Percentiles rank a stretch among this genome's conserved stretches.
Conservation (phyloP, 2,329 filamentous ascomycete genomes). For the Aspergillus pseudonomiae region DNA sequence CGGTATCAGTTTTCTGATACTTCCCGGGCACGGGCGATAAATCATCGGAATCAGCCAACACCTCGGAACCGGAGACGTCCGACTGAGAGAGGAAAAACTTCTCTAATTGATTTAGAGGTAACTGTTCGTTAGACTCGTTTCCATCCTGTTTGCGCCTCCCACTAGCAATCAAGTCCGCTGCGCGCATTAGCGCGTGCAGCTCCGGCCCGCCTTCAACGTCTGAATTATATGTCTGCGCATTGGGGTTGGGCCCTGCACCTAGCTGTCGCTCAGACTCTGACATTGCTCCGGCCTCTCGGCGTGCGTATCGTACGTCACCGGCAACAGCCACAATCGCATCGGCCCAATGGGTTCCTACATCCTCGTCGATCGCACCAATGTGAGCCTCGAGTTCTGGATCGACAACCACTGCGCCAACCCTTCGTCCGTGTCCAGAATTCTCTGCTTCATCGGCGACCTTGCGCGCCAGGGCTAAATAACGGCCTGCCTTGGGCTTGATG, state of each 20-base stretch:
- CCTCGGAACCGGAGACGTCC: slow-evolving; percentile 51
- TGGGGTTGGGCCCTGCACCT: slow-evolving; percentile 28
- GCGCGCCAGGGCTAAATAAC: slow-evolving; percentile 44
- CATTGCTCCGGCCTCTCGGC: slow-evolving; percentile 30
- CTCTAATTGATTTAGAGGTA: slow-evolving; percentile 31
- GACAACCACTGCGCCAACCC: slow-evolving; percentile 49
- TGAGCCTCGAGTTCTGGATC: slow-evolving; percentile 42
- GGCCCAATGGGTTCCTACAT: slow-evolving; percentile 33
- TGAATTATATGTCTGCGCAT: slow-evolving; percentile 28
- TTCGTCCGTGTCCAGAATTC: slow-evolving; percentile 39
- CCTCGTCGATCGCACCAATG: slow-evolving; percentile 22
- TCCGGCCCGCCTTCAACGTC: slow-evolving; percentile 48
- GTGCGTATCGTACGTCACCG: slow-evolving; percentile 46
- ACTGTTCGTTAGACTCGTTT: slow-evolving; percentile 17
- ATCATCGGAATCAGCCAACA: slow-evolving; percentile 29
- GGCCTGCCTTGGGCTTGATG: slow-evolving; percentile 41
- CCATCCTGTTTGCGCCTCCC: slow-evolving; percentile 38
- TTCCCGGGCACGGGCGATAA: slow-evolving; percentile 19
- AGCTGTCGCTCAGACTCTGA: slow-evolving; percentile 26
- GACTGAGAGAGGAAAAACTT: slow-evolving; percentile 49
- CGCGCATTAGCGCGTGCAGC: slow-evolving; percentile 51
- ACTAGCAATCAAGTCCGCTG: slow-evolving; percentile 45
- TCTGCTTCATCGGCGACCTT: slow-evolving; percentile 43
- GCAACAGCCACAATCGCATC: slow-evolving; percentile 47
- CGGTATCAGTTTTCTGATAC: slow-evolving; percentile 20